These are phyloP conservation scores for Saccharomyces hybrid DNA, from an alignment of 1,139 yeast species.

Conservation along the genomic window DNA sequence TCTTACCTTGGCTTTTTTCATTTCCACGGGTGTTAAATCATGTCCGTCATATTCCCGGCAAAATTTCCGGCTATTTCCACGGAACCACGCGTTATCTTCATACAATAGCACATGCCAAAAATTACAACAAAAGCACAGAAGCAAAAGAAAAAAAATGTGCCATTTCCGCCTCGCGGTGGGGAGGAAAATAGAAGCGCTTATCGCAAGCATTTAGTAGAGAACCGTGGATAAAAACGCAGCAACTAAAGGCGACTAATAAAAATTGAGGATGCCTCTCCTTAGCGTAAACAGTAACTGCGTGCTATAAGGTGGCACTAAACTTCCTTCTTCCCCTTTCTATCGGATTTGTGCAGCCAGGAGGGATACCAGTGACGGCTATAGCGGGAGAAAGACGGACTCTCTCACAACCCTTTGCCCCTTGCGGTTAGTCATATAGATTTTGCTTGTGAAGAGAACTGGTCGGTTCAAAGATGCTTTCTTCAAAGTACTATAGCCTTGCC, in stretches of 20 bases:
- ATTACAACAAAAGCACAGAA: neutral
- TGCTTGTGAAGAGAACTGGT: neutral
- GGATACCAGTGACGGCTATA: neutral
- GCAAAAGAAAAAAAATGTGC: neutral
- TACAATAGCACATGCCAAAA: neutral
- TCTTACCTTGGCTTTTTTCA: neutral
- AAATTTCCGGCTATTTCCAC: neutral
- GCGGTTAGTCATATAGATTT: neutral
- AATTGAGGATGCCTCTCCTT: neutral
- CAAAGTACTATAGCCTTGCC: neutral
- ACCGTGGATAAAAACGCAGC: neutral
- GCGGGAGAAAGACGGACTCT: neutral
- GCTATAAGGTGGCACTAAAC: neutral
- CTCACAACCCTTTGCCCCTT: neutral
- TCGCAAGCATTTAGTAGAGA: neutral
- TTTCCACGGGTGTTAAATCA: neutral
- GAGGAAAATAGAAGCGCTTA: neutral
- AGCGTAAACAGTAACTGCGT: neutral
- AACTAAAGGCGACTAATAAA: neutral
- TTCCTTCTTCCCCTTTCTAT: neutral
- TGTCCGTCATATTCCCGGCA: neutral
- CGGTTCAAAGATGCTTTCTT: neutral
- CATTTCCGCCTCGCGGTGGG: neutral
- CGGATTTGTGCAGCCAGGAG: neutral
- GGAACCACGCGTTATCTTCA: neutral